Base-by-base conservation (phyloP, 169 alveolate species). In the Eimeria maxima region DNA sequence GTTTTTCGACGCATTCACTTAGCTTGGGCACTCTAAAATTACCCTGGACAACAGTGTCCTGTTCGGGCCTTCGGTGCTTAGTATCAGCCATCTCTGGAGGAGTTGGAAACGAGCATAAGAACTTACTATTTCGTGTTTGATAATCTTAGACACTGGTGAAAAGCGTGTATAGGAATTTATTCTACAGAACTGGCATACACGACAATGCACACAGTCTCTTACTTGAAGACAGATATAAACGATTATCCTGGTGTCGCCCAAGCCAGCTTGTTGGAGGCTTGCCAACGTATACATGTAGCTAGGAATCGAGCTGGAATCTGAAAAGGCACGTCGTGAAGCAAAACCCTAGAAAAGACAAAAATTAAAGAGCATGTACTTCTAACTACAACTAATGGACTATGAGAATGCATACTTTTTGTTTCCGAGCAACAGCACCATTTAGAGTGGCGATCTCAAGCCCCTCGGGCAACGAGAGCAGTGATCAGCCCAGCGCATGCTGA, bases 1-100 rank as follows among this genome's bases (percentile, higher is more conserved):
- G 88, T 38, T 6, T 78, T 44, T 24, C 88, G 88, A 67, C 11
- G 44, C 67, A 45, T 63, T 44, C 65, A 78, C 67, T 20, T 67
- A 47, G 42, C 44, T 78, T 78, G 65, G 67, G 11, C 7, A 45
- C n/a, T n/a, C 44, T 78, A 14, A 11, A 22, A 44, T 47, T 78
- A 3, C 45, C 67, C 65, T 24, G 88, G 38, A 27, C 24, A 22
- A 44, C n/a, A 14, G 65, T n/a, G 88, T 78, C 65, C 55, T 27
- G 42, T 73, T 73, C 83, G 83, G n/a, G 50, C 83, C 27, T 73
- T 73, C 27, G 50, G 29, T 20, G 11, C 55, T 29, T 38, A 18
- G 88, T 29, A 78, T 78, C 88, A 45, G n/a, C 4, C 88, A 78
- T 45, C 29, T 24, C 60, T 78, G 88, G 65, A n/a, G n/a, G 10